Conservation (phyloP, 345 rosid species). For the Populus ilicifolia region DNA sequence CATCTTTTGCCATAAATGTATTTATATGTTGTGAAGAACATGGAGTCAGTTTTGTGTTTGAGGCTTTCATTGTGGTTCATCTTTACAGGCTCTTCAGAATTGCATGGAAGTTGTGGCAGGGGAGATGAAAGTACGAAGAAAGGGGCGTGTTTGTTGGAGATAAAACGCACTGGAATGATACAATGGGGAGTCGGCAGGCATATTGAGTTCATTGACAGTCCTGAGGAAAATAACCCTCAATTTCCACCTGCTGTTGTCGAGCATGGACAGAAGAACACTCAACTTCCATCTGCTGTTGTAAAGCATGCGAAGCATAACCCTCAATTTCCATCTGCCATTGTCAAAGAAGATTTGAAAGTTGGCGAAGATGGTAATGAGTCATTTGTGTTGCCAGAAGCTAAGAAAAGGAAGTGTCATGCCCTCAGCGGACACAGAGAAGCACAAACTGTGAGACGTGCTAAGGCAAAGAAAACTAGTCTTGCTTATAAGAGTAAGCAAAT, state of each 20-base stretch:
- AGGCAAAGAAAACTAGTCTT: slow-evolving; percentile 8
- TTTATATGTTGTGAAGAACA: neutral
- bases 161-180: slow-evolving; percentile 39
- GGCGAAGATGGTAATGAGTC: slow-evolving; percentile 26
- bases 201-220: slow-evolving; percentile 15
- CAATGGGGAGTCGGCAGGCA: slow-evolving; percentile 36
- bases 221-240: slow-evolving; percentile 19
- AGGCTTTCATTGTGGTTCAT: neutral
- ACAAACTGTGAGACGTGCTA: slow-evolving; percentile 19
- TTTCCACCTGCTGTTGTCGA: slow-evolving; percentile 26
- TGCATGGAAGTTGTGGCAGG: slow-evolving; percentile 1
- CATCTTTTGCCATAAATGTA: neutral
- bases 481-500: slow-evolving; percentile 18
- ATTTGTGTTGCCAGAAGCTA: slow-evolving; percentile 22
- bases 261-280: slow-evolving; percentile 18
- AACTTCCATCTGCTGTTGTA: slow-evolving; percentile 22
- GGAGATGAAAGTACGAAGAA: slow-evolving; percentile 32
- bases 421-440: slow-evolving; percentile 23
- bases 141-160: slow-evolving; percentile 41
- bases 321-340: slow-evolving; percentile 20
- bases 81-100: slow-evolving; percentile 11
- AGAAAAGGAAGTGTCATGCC: slow-evolving; percentile 39
- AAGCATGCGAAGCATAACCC: slow-evolving; percentile 16
- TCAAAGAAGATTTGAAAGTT: slow-evolving; percentile 27
- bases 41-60: neutral